Conservation (phyloP, 331 rosid species). For the Cucumis variabilis region DNA sequence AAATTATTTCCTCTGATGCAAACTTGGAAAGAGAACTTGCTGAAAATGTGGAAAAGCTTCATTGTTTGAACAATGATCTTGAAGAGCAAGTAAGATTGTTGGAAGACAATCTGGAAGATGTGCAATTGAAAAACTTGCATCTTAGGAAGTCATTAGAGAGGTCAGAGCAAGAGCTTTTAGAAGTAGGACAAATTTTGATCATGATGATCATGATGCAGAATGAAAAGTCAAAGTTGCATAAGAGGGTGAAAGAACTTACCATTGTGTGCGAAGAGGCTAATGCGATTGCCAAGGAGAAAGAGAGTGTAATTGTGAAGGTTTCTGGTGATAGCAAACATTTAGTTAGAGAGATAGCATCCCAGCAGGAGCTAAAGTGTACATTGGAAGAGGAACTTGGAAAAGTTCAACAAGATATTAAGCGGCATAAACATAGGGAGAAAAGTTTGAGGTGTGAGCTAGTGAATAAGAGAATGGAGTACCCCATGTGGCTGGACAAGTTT, state of each 20-base stretch:
- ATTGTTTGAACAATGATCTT: too few species aligned
- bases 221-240: slow-evolving; percentile 31
- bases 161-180: slow-evolving; percentile 55
- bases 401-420: slow-evolving; percentile 34
- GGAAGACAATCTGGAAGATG: slow-evolving; percentile 23
- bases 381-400: slow-evolving; percentile 52
- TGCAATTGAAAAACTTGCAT: slow-evolving; percentile 21
- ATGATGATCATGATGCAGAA: slow-evolving; percentile 26
- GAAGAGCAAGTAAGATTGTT: slow-evolving; percentile 25
- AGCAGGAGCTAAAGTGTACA: slow-evolving; percentile 51
- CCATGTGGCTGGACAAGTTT: too few species aligned
- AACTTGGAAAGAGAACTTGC: too few species aligned
- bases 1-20: too few species aligned
- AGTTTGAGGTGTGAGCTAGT: slow-evolving; percentile 41
- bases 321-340: slow-evolving; percentile 51
- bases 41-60: too few species aligned
- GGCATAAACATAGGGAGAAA: not conserved
- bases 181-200: slow-evolving; percentile 26
- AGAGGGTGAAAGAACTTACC: slow-evolving; percentile 26
- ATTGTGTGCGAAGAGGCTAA: slow-evolving; percentile 21
- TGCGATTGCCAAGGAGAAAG: slow-evolving; percentile 45
- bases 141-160: slow-evolving; percentile 42
- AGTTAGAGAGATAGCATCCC: slow-evolving; percentile 44
- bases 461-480: slow-evolving; percentile 48
- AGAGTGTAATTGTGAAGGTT: slow-evolving; percentile 45